These are phyloP conservation scores for Fusarium nelsonii DNA, from an alignment of 2,329 filamentous ascomycete species.

Conservation along the genomic window DNA sequence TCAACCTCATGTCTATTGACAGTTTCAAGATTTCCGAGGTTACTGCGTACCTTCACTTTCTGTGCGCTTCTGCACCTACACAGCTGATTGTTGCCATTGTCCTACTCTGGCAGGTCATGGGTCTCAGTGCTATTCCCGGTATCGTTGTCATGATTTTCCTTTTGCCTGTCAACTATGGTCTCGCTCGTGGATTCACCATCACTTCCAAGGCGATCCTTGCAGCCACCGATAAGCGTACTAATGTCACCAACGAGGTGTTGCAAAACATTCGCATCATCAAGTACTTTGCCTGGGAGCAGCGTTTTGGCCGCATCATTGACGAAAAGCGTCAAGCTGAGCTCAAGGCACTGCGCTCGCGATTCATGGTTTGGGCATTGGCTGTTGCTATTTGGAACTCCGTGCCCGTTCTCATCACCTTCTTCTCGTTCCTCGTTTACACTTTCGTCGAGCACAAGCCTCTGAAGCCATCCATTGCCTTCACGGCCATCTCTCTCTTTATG, in stretches of 20 bases:
- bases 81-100: slow-evolving; percentile 85
- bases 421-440: slow-evolving; percentile 95
- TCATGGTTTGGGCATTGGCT: slow-evolving; percentile 90
- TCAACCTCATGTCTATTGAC: slow-evolving; percentile 99
- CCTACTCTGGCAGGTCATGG: slow-evolving; percentile 90
- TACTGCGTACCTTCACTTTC: slow-evolving; percentile 93
- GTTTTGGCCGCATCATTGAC: slow-evolving; percentile 86
- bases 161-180: slow-evolving; percentile 88
- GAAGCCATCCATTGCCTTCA: slow-evolving; percentile 94
- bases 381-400: slow-evolving; percentile 98
- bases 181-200: slow-evolving; percentile 85
- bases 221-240: slow-evolving; percentile 94
- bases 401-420: slow-evolving; percentile 93
- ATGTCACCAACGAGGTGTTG: slow-evolving; percentile 95
- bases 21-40: slow-evolving; percentile 98
- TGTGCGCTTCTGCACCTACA: slow-evolving; percentile 91
- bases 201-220: slow-evolving; percentile 93
- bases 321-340: slow-evolving; percentile 88
- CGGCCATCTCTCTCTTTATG: slow-evolving; percentile 94
- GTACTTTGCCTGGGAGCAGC: slow-evolving; percentile 97
- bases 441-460: slow-evolving; percentile 88
- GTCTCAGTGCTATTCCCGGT: slow-evolving; percentile 92
- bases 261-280: slow-evolving; percentile 99
- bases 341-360: slow-evolving; percentile 81
- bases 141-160: slow-evolving; percentile 91